phyloP scores from a whole-genome alignment of 1,139 yeast genomes.

The Nakaseomyces uthaithaninus region DNA sequence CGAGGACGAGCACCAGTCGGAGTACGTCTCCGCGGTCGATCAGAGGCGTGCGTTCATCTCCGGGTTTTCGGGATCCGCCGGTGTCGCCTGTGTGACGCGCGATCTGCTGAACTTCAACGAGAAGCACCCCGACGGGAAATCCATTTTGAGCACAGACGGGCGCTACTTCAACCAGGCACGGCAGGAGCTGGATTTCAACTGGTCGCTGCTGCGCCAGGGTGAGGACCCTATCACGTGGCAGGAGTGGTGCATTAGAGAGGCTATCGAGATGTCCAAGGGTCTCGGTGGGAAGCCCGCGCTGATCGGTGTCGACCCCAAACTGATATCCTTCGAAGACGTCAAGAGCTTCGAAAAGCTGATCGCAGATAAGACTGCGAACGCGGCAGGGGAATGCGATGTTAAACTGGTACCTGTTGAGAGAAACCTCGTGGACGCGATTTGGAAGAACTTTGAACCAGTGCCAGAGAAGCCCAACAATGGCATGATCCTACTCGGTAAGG shows the following conservation, averaged over 20 bases:
- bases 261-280: constrained; percentile 46
- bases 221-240: constrained; percentile 77
- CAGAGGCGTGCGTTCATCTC: constrained; percentile 80
- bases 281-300: constrained; percentile 32
- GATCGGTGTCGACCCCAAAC: constrained; percentile 54
- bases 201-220: constrained; percentile 81
- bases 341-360: constrained; percentile 34
- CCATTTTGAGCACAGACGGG: constrained; percentile 88
- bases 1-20: constrained; percentile 92
- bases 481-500: constrained; percentile 39
- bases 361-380: constrained; percentile 21
- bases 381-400: constrained; percentile 37
- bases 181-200: constrained; percentile 79
- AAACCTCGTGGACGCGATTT: constrained; percentile 69
- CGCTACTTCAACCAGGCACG: constrained; percentile 88
- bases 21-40: constrained; percentile 73
- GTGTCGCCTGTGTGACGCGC: constrained; percentile 78
- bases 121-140: constrained; percentile 40
- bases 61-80: constrained; percentile 93
- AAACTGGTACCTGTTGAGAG: constrained; percentile 55
- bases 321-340: constrained; percentile 48
- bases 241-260: constrained; percentile 68
- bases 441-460: constrained; percentile 47
- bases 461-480: constrained; percentile 43
- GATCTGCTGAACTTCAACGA: constrained; percentile 42